phyloP scores from a whole-genome alignment of 345 rosid genomes.

The Cardamine chenopodiifolia region DNA sequence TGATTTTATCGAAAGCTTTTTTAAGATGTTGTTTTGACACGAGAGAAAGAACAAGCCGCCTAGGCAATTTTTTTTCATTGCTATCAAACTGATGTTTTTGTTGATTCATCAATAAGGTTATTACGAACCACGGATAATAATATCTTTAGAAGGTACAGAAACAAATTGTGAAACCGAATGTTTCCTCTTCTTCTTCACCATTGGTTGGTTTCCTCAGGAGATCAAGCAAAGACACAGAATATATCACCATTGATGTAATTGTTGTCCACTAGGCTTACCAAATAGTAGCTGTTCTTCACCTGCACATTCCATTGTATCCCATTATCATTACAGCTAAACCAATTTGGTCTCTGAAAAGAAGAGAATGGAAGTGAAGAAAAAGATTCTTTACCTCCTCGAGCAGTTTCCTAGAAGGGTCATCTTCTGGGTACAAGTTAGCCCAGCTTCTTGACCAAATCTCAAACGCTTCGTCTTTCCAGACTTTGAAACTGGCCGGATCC shows the following conservation, averaged over 20 bases:
- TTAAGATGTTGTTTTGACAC: constrained; percentile 10
- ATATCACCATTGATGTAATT: constrained; percentile 43
- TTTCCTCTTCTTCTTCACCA: constrained; percentile 13
- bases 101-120: constrained; percentile 18
- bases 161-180: constrained; percentile 23
- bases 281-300: constrained; percentile 74
- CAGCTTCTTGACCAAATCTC: constrained; percentile 90
- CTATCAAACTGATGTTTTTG: constrained; percentile 28
- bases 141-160: constrained; percentile 22
- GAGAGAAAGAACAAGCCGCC: constrained; percentile 19
- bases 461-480: constrained; percentile 99
- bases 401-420: constrained; percentile 61
- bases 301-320: constrained; percentile 43
- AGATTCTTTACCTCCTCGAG: constrained; percentile 67
- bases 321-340: constrained; percentile 15
- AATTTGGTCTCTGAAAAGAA: neutral
- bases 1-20: constrained; percentile 31
- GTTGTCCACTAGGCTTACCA: constrained; percentile 72
- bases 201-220: constrained; percentile 3
- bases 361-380: neutral
- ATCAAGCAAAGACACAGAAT: constrained; percentile 40
- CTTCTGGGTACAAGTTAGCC: constrained; percentile 78
- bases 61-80: constrained; percentile 17
- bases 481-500: constrained; percentile 88
- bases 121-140: constrained; percentile 18